phyloP scores from a whole-genome alignment of 371 early-diverging fungal species.

The Mortierella sp. region DNA sequence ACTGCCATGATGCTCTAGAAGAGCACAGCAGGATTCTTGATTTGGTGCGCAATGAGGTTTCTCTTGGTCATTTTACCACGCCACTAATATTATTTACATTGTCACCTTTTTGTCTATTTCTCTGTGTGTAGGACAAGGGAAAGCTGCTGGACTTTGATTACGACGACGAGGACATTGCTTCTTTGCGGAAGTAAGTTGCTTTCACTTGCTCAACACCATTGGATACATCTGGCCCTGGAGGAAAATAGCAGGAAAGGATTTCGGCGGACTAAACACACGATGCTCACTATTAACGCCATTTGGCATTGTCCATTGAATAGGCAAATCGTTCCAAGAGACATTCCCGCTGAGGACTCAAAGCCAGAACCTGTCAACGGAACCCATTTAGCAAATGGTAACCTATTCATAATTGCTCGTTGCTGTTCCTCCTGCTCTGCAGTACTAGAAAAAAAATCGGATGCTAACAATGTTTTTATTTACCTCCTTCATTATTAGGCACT shows the following conservation, averaged over 20 bases:
- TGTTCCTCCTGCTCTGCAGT: neutral
- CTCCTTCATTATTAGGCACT: neutral
- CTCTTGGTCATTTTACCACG: neutral
- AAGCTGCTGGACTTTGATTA: conserved; percentile 63
- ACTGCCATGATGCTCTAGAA: too few species aligned
- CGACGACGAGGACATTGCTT: conserved; percentile 61
- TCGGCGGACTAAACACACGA: neutral
- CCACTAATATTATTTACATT: conserved; percentile 13
- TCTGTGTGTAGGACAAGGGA: conserved; percentile 65
- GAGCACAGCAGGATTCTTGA: neutral
- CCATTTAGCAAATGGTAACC: conserved; percentile 1
- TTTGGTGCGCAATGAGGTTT: neutral
- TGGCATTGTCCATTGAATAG: conserved; percentile 4
- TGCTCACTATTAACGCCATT: neutral
- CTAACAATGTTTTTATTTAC: neutral
- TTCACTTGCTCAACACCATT: neutral
- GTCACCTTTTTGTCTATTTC: neutral
- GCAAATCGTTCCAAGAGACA: conserved; percentile 41
- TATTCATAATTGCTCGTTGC: neutral
- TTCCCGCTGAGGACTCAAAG: conserved; percentile 1
- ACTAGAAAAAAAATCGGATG: neutral
- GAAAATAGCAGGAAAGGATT: neutral
- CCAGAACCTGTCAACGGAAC: conserved; percentile 14
- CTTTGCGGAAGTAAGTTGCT: conserved; percentile 61
- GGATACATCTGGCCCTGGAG: neutral